Evolutionary conservation across 2,329 filamentous ascomycete species (phyloP), one percentile per base, ranked within the genome.

Genomic region (Cordyceps javanica): DNA sequence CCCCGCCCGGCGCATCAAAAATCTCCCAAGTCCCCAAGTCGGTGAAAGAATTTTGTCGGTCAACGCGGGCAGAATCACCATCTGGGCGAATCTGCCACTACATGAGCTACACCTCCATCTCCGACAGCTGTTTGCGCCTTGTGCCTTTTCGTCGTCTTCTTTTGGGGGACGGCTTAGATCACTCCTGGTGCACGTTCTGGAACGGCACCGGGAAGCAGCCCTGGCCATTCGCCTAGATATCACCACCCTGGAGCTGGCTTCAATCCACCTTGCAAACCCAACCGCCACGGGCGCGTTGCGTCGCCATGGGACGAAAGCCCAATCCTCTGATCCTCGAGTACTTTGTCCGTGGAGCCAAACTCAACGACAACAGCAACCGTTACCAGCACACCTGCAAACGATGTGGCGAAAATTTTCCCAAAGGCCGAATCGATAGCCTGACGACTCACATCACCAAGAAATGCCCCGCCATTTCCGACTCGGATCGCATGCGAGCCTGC

Each of bases 331-430:
- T 96, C 70, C 81, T 90, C 71, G 86, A 93, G 73, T 94, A 91
- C 77, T 97, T 96, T 72, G 85, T 90, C 70, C 85, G 91, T 64
- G 92, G 92, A 10, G 82, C 85, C 39, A 96, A 96, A 75, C 82
- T 96, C 66, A 85, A 88, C 68, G 91, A 96, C 74, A 88, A 89
- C 62, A 94, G 90, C 76, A 96, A 96, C 72, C 85, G 92, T 59
- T 97, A 97, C 69, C 87, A 90, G 65, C 90, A 96, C 69, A 94
- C 89, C 13, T 96, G 91, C 82, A 93, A 89, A 72, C 81, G 86
- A 63, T 96, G 91, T 70, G 90, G 90, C 63, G 89, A 94, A 73
- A 88, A 89, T 71, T 96, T 96, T 62, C 89, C 90, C 62, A 96
- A 96, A 70, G 92, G 92, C 60, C 85, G 92, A 61, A 88, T 90